Base-by-base conservation (phyloP, 2,329 filamentous ascomycete species). In the Pyrenophora teres region DNA sequence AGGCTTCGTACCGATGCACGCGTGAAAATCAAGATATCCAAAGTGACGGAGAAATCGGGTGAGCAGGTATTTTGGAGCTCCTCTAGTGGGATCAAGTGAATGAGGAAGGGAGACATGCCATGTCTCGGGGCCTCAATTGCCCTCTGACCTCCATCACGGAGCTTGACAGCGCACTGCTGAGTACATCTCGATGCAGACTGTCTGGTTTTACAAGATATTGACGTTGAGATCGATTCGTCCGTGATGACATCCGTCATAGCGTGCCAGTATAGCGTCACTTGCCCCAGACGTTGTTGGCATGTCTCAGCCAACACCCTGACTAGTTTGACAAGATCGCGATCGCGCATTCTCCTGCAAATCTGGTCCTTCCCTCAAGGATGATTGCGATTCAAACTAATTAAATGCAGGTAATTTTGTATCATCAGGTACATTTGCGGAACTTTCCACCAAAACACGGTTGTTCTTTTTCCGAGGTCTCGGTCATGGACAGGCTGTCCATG, bases 261-360 rank as follows among this genome's bases (percentile, higher is more conserved):
- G 15, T 18, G 27, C 36, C 42, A 43, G 12, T 39, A 10, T 45
- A 33, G 42, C 46, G 19, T 40, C 43, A 46, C 33, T 23, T 38
- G 35, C 39, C 37, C 37, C 46, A 50, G 52, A 45, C 19, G 46
- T 46, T 37, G 53, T 50, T 56, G 56, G 54, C 51, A 56, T 53
- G 56, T 63, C 57, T 59, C 54, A 57, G 33, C 41, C 38, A 31
- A 51, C 23, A 56, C 5, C 50, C 38, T 48, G 31, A n/a, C 43
- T 19, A 42, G 12, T 18, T 38, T 31, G 23, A 42, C 21, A 38
- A n/a, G 25, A 38, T 48, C 25, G 43, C 49, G 38, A 52, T 35
- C 30, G 18, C 39, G 13, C 10, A 30, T 4, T 15, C 33, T 40
- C 16, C 39, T 30, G 23, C 23, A 36, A 27, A 37, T 40, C n/a